Percentiles rank a stretch among this genome's conserved stretches.
phyloP scores from a whole-genome alignment of 306 rosid species.

The Pyrus communis region DNA sequence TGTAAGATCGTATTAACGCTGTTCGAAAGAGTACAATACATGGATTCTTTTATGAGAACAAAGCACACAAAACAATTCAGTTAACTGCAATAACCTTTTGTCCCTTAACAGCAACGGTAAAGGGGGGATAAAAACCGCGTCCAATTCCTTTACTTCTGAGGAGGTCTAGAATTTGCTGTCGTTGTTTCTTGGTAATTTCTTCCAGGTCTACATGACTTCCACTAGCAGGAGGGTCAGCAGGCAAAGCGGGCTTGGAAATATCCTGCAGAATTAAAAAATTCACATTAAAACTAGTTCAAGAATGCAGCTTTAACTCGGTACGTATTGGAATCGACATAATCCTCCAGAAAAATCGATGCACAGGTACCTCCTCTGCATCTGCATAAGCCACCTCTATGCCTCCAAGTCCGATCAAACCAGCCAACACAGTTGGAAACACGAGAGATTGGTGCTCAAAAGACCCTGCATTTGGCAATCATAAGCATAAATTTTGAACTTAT shows the following conservation, averaged over 20 bases:
- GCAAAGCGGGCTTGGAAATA: conserved; percentile 17
- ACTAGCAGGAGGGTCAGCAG: conserved; percentile 19
- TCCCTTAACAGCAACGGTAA: conserved; percentile 65
- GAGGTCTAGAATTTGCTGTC: conserved; percentile 42
- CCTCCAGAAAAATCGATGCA: not conserved
- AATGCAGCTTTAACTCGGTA: not conserved
- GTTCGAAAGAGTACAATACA: not conserved
- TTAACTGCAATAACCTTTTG: conserved; percentile 45
- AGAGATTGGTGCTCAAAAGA: conserved; percentile 7
- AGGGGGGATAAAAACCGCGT: conserved; percentile 57
- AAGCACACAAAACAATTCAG: not conserved
- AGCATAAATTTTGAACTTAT: not conserved
- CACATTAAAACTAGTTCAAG: not conserved
- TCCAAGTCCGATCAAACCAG: conserved; percentile 49
- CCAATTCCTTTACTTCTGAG: conserved; percentile 44
- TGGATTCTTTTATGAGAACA: not conserved
- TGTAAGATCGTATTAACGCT: conserved; percentile 16
- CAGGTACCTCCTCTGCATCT: conserved; percentile 43
- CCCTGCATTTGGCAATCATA: conserved; percentile 22
- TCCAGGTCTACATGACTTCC: conserved; percentile 25
- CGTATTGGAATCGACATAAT: not conserved
- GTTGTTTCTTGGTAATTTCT: conserved; percentile 53
- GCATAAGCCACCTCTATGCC: conserved; percentile 39
- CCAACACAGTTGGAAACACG: conserved; percentile 40
- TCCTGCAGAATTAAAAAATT: conserved; percentile 12